These are phyloP conservation scores for Solidago caesia DNA, from an alignment of 129 eudicot species.

Conservation along the genomic window DNA sequence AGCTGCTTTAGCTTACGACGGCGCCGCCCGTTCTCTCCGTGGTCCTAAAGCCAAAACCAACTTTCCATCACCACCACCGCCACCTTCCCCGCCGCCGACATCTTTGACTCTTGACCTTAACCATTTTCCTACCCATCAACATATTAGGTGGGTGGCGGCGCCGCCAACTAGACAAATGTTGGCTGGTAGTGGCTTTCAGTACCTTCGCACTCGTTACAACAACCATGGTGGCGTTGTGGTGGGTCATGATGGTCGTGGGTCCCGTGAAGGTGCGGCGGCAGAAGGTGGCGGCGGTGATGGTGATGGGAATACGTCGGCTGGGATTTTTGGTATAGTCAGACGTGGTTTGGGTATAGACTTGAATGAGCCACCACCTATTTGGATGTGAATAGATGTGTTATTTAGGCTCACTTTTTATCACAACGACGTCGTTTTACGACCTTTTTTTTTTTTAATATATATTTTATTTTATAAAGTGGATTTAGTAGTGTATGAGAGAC, in stretches of 20 bases:
- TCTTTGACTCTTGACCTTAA: conserved; percentile 52
- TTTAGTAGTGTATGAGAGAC: conserved; percentile 24
- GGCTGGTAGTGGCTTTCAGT: conserved; percentile 34
- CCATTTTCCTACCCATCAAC: conserved; percentile 43
- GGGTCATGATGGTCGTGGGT: background rate
- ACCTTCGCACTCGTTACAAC: conserved; percentile 34
- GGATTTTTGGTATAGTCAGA: conserved; percentile 47
- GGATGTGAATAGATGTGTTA: conserved; percentile 39
- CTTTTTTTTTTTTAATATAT: background rate
- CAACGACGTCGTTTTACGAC: conserved; percentile 25
- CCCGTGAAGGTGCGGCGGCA: too few relatives aligned
- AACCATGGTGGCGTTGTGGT: conserved; percentile 8
- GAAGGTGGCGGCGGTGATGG: conserved; percentile 24
- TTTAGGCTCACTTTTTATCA: conserved; percentile 2
- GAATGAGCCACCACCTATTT: conserved; percentile 84
- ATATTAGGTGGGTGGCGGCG: conserved; percentile 36
- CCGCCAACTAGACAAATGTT: conserved; percentile 41
- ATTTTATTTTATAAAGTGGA: background rate
- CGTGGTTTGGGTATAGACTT: conserved; percentile 83
- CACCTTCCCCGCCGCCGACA: conserved; percentile 47
- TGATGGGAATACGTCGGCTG: conserved; percentile 17
- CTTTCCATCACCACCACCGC: conserved; percentile 57
- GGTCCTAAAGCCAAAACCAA: conserved; percentile 85
- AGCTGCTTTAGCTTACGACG: conserved; percentile 91
- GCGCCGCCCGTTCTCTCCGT: conserved; percentile 88